Percentiles rank a stretch among this genome's conserved stretches.
These are phyloP conservation scores for Tulasnella sp. DNA, from an alignment of 768 basidiomycete genomes.

Conservation along the genomic window DNA sequence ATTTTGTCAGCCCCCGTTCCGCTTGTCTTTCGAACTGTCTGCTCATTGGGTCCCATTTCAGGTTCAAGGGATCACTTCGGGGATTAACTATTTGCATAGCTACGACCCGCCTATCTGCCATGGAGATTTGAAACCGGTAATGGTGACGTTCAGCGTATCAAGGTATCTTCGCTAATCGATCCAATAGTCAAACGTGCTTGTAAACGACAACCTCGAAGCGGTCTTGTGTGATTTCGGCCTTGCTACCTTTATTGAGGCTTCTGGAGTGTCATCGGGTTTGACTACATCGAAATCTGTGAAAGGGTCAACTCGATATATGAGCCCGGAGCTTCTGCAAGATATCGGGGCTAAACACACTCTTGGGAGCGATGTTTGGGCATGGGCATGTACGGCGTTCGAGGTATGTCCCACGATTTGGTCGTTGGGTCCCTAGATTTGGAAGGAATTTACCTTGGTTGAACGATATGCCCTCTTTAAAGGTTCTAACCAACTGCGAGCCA, in stretches of 20 bases:
- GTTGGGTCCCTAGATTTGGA: too few relatives aligned
- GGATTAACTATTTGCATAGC: neutral
- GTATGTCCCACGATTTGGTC: neutral
- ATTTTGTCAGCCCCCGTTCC: neutral
- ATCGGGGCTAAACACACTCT: neutral
- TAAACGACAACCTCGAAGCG: neutral
- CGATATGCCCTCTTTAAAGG: neutral
- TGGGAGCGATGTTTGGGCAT: neutral
- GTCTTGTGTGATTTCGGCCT: neutral
- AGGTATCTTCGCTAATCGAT: neutral
- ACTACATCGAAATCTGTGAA: neutral
- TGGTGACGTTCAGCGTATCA: neutral
- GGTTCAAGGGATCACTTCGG: neutral
- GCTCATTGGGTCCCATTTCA: neutral
- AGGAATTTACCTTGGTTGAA: neutral
- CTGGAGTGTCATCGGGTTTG: neutral
- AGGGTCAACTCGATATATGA: neutral
- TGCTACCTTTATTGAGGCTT: neutral
- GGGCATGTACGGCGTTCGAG: neutral
- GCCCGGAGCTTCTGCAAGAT: neutral
- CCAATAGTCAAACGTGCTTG: neutral
- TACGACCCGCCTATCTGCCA: slow-evolving; percentile 12
- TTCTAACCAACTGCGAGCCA: neutral
- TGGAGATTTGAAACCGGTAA: slow-evolving; percentile 9
- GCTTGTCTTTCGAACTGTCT: neutral